phyloP scores from a whole-genome alignment of 2,329 filamentous ascomycete genomes.

The Moelleriella libera region DNA sequence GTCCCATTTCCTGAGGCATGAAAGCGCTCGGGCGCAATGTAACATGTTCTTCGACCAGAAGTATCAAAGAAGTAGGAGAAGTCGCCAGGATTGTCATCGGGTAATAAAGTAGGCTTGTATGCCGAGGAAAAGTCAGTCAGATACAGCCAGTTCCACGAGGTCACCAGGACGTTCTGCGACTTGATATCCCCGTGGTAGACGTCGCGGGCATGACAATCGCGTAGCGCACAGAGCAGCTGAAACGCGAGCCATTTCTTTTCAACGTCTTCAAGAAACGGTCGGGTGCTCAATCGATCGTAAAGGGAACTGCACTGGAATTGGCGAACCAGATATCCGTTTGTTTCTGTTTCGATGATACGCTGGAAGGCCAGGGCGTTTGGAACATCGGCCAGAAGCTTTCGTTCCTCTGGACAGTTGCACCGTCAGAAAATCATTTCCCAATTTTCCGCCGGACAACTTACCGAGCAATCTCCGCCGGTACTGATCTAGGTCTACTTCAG shows the following conservation, averaged over 20 bases:
- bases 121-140: constrained; percentile 92
- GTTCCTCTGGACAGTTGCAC: constrained; percentile 45
- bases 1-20: constrained; percentile 54
- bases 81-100: constrained; percentile 91
- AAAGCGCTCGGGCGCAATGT: constrained; percentile 89
- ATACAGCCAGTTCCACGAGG: constrained; percentile 99
- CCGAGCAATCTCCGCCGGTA: constrained; percentile 67
- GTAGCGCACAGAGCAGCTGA: constrained; percentile 80
- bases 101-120: constrained; percentile 86
- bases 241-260: constrained; percentile 99
- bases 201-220: constrained; percentile 80
- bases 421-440: neutral
- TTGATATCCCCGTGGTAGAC: constrained; percentile 98
- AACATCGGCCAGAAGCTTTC: constrained; percentile 63
- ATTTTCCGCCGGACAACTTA: constrained; percentile 25
- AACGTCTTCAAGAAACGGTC: constrained; percentile 91
- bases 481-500: constrained; percentile 62
- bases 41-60: constrained; percentile 81
- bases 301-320: constrained; percentile 95
- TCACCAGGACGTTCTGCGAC: constrained; percentile 91
- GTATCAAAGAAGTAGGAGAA: constrained; percentile 98
- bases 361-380: constrained; percentile 88
- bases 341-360: constrained; percentile 79
- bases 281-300: constrained; percentile 91
- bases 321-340: constrained; percentile 81